Evolutionary conservation across 805 yeast species (phyloP), one percentile per base, ranked within the genome.

Genomic region (Saccharomycodes ludwigii): DNA sequence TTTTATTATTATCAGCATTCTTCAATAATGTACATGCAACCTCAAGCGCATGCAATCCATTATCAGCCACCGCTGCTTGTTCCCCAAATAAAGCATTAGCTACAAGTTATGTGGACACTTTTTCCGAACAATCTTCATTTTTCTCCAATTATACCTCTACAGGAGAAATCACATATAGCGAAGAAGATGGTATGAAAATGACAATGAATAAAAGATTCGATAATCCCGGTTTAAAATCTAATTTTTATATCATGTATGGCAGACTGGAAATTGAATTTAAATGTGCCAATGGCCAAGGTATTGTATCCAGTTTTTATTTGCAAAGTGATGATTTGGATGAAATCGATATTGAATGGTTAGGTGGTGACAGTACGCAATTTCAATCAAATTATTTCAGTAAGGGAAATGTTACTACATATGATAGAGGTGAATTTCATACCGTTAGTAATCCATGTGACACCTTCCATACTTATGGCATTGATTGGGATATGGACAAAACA

Each of bases 181-280:
- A 60, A 6, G 61, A 58, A 6, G 67, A 68, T 18, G 96, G 96
- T n/a, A 55, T 76, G 9, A 47, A 57, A 24, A 53, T 86, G 43
- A 67, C 77, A 2, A 52, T 86, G 24, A 61, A 67, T 2, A 61
- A 75, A 41, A 62, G 76, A 42, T 75, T 63, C 37, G 91, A 83
- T 50, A 79, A 81, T 48, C 95, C 95, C 3, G 68, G 85, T 5
- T 56, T 84, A 34, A 66, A 65, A 42, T 82, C 94, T 4, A 68
- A 76, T 40, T 83, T 79, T 52, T 83, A 83, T 58, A 71, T 86
- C 44, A 81, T 85, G 91, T 86, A 76, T 54, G 96, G 96, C 36
- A 73, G 73, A 40, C 71, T 84, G 19, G 93, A 81, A 52, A 84
- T 73, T 5, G 63, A 62, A 2, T 52, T 80, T 38, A 66, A 76